Conservation (phyloP, 2,329 filamentous ascomycete species). For the Bisporella sp. region DNA sequence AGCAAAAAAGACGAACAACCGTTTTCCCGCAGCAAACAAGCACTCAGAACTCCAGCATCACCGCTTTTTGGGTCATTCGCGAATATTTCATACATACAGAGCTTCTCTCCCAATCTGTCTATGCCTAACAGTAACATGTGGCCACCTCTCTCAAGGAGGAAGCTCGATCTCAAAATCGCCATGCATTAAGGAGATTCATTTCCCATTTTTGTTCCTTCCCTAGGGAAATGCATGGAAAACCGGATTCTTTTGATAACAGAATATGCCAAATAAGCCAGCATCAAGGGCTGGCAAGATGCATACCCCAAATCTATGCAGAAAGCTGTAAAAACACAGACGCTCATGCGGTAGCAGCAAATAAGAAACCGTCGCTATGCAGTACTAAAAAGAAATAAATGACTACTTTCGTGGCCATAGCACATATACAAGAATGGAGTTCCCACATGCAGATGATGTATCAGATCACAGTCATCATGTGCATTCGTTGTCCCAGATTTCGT, state of each 20-base stretch:
- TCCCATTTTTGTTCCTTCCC: no score
- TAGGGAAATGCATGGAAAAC: no score
- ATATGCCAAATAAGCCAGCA: no score
- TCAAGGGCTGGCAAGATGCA: no score
- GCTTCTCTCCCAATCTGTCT: background rate
- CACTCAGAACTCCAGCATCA: background rate
- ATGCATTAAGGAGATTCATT: no score
- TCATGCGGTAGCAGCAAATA: constrained; percentile 14
- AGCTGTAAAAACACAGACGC: constrained; percentile 13
- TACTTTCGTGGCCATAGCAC: constrained; percentile 6
- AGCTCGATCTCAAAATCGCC: no score
- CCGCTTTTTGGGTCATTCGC: background rate
- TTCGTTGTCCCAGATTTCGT: constrained; percentile 42
- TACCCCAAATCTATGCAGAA: constrained; percentile 12
- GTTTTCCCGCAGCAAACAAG: background rate
- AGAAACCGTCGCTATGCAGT: constrained; percentile 34
- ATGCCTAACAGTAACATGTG: background rate
- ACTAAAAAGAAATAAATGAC: constrained; percentile 22
- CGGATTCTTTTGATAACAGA: no score
- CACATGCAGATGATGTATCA: constrained; percentile 11
- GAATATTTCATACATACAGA: background rate
- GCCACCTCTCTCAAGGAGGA: no score
- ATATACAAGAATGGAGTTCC: constrained; percentile 21
- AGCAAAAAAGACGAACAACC: background rate
- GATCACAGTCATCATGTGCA: constrained; percentile 60